Evolutionary conservation across 2,329 filamentous ascomycete species (phyloP).

Genomic region (Triangularia setosa): DNA sequence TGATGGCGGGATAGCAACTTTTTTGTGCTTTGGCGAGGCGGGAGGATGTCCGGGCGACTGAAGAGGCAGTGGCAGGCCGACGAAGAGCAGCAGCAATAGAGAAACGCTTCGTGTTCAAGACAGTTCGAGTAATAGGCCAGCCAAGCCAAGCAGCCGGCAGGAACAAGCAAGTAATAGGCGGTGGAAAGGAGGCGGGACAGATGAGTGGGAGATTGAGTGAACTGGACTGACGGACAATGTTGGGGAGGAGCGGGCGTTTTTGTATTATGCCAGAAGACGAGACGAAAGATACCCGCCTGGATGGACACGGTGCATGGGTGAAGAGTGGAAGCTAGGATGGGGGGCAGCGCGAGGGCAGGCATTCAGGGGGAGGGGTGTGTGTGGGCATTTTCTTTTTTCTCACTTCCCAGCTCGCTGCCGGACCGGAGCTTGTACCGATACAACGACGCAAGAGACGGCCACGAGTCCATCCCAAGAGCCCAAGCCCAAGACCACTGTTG

Average conservation of each 20-base stretch:
- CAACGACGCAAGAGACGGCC: not conserved
- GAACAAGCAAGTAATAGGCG: conserved; percentile 1
- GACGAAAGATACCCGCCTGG: conserved; percentile 23
- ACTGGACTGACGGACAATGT: not conserved
- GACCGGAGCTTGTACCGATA: conserved; percentile 20
- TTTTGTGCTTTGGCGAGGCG: conserved; percentile 1
- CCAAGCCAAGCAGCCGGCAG: conserved; percentile 4
- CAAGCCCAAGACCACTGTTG: not conserved
- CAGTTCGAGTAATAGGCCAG: not conserved
- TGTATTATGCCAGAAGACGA: conserved; percentile 25
- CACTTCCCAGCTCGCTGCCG: conserved; percentile 16
- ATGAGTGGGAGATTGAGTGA: not conserved
- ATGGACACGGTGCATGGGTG: conserved; percentile 22
- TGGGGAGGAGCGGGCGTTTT: conserved; percentile 21
- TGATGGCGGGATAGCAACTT: conserved; percentile 17
- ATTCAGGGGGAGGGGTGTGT: conserved; percentile 2
- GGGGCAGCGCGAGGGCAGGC: conserved; percentile 12
- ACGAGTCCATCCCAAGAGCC: not conserved
- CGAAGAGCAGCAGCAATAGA: not conserved
- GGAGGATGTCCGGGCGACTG: not conserved
- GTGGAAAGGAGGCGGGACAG: conserved; percentile 7
- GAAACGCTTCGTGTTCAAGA: conserved; percentile 1
- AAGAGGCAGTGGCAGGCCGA: not conserved
- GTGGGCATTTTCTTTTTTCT: conserved; percentile 13
- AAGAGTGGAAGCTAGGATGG: conserved; percentile 15